Base-by-base conservation (phyloP, 2,329 filamentous ascomycete species). In the Cercospora sesami region DNA sequence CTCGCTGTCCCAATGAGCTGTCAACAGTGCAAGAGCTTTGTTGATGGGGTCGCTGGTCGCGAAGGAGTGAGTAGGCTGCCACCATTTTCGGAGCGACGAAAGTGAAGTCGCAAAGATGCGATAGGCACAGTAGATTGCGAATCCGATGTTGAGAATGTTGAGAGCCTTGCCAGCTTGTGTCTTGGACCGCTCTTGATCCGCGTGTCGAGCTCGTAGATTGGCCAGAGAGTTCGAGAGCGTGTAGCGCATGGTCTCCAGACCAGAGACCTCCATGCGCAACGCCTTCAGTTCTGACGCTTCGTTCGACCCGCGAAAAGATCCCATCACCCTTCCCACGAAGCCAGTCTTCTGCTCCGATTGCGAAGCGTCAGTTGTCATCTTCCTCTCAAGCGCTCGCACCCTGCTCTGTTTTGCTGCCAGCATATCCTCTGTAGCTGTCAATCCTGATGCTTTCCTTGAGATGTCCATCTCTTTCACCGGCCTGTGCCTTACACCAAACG, bases 41-140 rank as follows among this genome's bases (percentile, higher is more conserved):
- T 91, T 96, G 77, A 96, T 91, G 0, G 93, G 93, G 76, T 96
- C 93, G 16, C 89, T 89, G 63, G 87, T 87, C 30, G 90, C 86
- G 79, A 92, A 90, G 42, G 86, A 80, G 8, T 80, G 79, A 57
- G 75, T 78, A 26, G 80, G 81, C 53, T 77, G 74, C 71, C 75
- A 77, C 63, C 78, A 76, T 8, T 91, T 89, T 4, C 89, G 89
- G 4, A 91, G 72, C 1, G 88, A 90, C 1, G 90, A 89, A 5
- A 94, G 75, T 0, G 85, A 84, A 0, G 91, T 95, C 1, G 92
- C 90, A 18, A 87, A 78, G 71, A 96, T 91, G 64, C 93, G 91
- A 80, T 95, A 96, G 36, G 94, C 81, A 81, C 93, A 96, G 83
- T 96, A 96, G 60, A 90, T 71, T 64, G 91, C 89, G 78, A 96